Evolutionary conservation across 345 rosid genomes (phyloP).

Genomic region (Adansonia digitata): DNA sequence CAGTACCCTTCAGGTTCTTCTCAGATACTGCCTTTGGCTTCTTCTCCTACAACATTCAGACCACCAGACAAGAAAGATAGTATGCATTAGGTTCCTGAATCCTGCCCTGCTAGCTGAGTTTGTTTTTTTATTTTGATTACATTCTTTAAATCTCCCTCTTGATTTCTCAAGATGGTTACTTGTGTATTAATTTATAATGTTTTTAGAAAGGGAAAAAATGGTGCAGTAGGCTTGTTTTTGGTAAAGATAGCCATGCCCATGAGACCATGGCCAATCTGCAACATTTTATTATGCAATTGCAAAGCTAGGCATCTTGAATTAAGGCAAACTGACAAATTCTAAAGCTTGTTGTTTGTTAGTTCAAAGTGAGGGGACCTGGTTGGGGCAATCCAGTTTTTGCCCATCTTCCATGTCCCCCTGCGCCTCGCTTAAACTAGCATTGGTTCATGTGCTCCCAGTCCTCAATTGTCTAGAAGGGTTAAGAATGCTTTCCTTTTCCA

Average conservation of each 20-base stretch:
- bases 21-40: constrained; percentile 64
- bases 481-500: neutral
- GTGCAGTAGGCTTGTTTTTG: too few species aligned
- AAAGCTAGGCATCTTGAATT: neutral
- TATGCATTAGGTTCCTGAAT: constrained; percentile 21
- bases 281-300: constrained; percentile 4
- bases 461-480: neutral
- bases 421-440: neutral
- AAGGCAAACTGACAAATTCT: constrained; percentile 13
- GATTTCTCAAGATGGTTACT: constrained; percentile 11
- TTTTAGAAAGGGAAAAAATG: too few species aligned
- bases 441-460: neutral
- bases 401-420: constrained; percentile 4
- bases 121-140: neutral
- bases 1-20: constrained; percentile 40
- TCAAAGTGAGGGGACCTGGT: too few species aligned
- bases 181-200: constrained; percentile 5
- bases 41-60: constrained; percentile 52
- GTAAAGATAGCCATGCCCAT: too few species aligned
- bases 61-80: constrained; percentile 36
- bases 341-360: constrained; percentile 5
- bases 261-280: constrained; percentile 5
- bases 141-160: constrained; percentile 18
- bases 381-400: constrained; percentile 14
- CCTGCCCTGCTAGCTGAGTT: constrained; percentile 7